A percentile compares a stretch with the other conserved stretches of the same genome.
Conservation (phyloP, 495 filamentous ascomycete species). For the Aspergillus homomorphus region DNA sequence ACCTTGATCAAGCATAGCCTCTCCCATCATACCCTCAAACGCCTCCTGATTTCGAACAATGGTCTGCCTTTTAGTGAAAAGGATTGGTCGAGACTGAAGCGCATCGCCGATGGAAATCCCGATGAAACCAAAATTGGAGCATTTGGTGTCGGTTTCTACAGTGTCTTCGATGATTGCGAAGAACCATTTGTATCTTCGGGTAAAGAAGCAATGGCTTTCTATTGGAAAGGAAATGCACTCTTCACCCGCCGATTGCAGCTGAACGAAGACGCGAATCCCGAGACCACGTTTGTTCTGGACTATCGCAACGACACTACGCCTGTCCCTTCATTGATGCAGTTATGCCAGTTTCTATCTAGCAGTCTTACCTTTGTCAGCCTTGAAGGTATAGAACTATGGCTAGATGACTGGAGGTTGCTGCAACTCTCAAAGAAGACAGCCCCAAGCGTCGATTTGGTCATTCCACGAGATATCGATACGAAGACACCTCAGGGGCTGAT, state of each 20-base stretch:
- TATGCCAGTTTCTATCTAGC: slow-evolving; percentile 89
- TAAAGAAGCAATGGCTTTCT: slow-evolving; percentile 91
- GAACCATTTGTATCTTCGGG: slow-evolving; percentile 95
- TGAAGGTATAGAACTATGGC: slow-evolving; percentile 79
- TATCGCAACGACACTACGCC: slow-evolving; percentile 85
- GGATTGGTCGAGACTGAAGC: slow-evolving; percentile 91
- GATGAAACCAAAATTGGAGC: slow-evolving; percentile 99
- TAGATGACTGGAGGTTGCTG: slow-evolving; percentile 82
- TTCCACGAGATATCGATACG: slow-evolving; percentile 78
- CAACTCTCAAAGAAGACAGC: slow-evolving; percentile 78
- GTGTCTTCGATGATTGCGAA: slow-evolving; percentile 96
- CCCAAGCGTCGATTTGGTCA: slow-evolving; percentile 63
- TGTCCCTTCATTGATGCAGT: slow-evolving; percentile 74
- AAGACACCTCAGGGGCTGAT: slow-evolving; percentile 80
- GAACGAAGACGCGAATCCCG: slow-evolving; percentile 56
- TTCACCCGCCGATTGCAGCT: slow-evolving; percentile 81
- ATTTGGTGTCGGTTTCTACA: slow-evolving; percentile 98
- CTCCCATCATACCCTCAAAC: slow-evolving; percentile 75
- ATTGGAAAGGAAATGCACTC: slow-evolving; percentile 94
- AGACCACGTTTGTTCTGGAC: slow-evolving; percentile 89
- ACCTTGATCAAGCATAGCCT: slow-evolving; percentile 78
- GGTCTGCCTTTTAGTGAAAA: slow-evolving; percentile 78
- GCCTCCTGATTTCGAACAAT: slow-evolving; percentile 85
- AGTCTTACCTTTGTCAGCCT: slow-evolving; percentile 95
- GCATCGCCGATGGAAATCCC: slow-evolving; percentile 96